These are phyloP conservation scores for Rosa rugosa DNA, from an alignment of 306 rosid species.

Conservation along the genomic window DNA sequence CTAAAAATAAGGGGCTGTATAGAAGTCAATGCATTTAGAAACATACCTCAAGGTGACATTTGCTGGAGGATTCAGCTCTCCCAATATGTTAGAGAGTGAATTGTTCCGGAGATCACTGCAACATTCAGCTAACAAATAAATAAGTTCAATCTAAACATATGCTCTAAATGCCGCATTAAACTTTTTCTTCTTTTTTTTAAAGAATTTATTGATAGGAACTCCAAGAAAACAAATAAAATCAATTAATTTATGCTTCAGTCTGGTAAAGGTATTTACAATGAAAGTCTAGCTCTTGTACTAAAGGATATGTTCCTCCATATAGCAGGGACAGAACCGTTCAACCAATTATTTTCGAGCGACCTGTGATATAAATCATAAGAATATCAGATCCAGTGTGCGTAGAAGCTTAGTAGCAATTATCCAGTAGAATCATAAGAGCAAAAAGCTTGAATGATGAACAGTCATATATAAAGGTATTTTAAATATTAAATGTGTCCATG, in stretches of 20 bases:
- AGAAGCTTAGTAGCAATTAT: neutral
- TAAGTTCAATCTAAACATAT: conserved; percentile 21
- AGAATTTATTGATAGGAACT: neutral
- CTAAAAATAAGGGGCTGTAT: too few species aligned
- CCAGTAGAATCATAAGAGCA: conserved; percentile 5
- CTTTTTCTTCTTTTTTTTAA: neutral
- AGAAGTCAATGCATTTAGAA: conserved; percentile 5
- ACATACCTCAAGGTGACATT: conserved; percentile 76
- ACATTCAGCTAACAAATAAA: conserved; percentile 21
- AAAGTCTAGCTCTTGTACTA: conserved; percentile 37
- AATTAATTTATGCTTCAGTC: neutral
- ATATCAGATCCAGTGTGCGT: conserved; percentile 20
- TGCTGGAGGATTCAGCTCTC: conserved; percentile 44
- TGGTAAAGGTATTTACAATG: conserved; percentile 43
- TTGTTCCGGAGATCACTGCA: conserved; percentile 78
- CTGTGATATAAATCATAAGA: conserved; percentile 40
- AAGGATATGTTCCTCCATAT: conserved; percentile 55
- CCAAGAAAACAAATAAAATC: neutral
- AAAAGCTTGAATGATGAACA: conserved; percentile 2
- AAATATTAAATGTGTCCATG: neutral
- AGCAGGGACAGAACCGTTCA: conserved; percentile 53
- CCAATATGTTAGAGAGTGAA: conserved; percentile 42
- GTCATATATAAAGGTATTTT: conserved; percentile 1
- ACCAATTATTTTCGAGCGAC: conserved; percentile 49
- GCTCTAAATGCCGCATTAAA: neutral